phyloP scores from a whole-genome alignment of 495 filamentous ascomycete genomes.

The Tuber borchii region DNA sequence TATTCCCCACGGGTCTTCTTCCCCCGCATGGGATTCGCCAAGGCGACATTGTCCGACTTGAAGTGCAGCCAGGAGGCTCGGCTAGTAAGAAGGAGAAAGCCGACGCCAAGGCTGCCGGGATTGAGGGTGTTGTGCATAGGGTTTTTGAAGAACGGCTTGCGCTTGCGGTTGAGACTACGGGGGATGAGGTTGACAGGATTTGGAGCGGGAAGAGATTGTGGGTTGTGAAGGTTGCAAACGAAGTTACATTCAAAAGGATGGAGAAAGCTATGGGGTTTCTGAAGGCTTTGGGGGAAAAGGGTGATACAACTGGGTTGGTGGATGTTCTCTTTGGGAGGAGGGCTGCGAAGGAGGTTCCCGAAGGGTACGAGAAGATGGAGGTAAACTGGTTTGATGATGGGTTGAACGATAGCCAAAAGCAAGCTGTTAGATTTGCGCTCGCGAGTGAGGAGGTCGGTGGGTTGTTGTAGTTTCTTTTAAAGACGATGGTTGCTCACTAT shows the following conservation, averaged over 20 bases:
- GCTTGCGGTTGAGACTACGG: conserved; percentile 64
- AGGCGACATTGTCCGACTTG: conserved; percentile 80
- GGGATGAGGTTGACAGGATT: conserved; percentile 53
- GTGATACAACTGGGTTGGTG: conserved; percentile 63
- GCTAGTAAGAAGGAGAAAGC: conserved; percentile 65
- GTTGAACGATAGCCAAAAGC: conserved; percentile 84
- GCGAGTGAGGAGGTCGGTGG: conserved; percentile 63
- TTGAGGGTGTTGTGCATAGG: conserved; percentile 74
- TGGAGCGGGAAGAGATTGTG: conserved; percentile 46
- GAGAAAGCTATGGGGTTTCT: conserved; percentile 79
- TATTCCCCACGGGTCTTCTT: conserved; percentile 50
- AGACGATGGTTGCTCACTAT: background rate
- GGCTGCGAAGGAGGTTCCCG: conserved; percentile 52
- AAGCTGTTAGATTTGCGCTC: conserved; percentile 83
- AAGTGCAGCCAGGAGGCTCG: conserved; percentile 63
- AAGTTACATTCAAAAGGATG: conserved; percentile 86
- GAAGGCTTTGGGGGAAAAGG: conserved; percentile 49
- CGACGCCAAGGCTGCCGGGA: conserved; percentile 58
- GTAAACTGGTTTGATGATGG: conserved; percentile 69
- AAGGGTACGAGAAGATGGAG: conserved; percentile 44
- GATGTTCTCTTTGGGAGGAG: conserved; percentile 75
- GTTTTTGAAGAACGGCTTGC: conserved; percentile 54
- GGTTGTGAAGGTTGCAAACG: conserved; percentile 87
- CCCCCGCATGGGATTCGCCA: conserved; percentile 76
- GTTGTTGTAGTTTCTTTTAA: background rate